Evolutionary conservation across 2,329 filamentous ascomycete genomes (phyloP).

Genomic region (Aspergillus sp.): DNA sequence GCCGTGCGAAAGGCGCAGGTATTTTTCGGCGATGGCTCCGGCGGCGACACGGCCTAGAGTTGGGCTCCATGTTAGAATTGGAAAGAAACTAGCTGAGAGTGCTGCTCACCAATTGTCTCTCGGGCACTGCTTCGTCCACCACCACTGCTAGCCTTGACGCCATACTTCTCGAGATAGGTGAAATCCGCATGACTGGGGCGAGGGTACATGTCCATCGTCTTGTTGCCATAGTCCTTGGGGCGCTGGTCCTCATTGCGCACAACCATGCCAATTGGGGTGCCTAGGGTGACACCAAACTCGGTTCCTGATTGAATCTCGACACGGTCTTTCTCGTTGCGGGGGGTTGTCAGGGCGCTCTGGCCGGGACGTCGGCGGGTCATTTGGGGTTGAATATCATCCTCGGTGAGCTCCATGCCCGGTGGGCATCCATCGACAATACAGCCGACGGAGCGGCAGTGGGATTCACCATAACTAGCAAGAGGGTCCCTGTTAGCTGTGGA

Average conservation of each 20-base stretch:
- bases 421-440: constrained; percentile 94
- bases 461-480: constrained; percentile 67
- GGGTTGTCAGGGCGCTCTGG: constrained; percentile 86
- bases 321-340: constrained; percentile 85
- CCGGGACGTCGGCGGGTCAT: constrained; percentile 88
- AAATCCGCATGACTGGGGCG: constrained; percentile 92
- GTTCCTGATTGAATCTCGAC: constrained; percentile 92
- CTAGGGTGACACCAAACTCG: constrained; percentile 84
- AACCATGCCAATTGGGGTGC: constrained; percentile 83
- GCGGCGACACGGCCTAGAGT: constrained; percentile 73
- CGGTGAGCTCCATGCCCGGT: constrained; percentile 80
- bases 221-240: constrained; percentile 84
- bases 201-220: constrained; percentile 89
- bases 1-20: constrained; percentile 74
- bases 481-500: not conserved
- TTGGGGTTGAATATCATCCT: constrained; percentile 89
- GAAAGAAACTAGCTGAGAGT: not conserved
- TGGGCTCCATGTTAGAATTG: not conserved
- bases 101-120: constrained; percentile 77
- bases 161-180: constrained; percentile 97
- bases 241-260: constrained; percentile 92
- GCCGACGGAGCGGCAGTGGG: constrained; percentile 88
- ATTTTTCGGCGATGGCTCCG: constrained; percentile 91
- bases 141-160: constrained; percentile 85
- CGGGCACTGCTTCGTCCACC: constrained; percentile 89